phyloP scores from a whole-genome alignment of 2,329 filamentous ascomycete species.

The Apiospora arundinis region DNA sequence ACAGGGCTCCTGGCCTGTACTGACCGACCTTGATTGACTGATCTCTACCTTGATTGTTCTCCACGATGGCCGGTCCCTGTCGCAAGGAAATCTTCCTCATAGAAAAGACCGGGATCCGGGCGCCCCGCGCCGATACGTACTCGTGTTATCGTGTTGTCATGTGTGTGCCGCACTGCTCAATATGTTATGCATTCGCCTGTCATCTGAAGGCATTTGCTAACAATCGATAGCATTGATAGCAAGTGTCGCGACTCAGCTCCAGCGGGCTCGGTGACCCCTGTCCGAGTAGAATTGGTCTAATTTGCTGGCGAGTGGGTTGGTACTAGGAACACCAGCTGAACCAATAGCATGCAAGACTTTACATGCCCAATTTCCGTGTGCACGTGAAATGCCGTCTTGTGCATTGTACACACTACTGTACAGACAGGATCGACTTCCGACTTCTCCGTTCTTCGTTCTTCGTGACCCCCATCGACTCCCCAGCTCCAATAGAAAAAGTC shows the following conservation, averaged over 20 bases:
- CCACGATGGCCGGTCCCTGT: conserved; percentile 1
- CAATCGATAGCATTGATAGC: neutral
- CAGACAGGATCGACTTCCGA: conserved; percentile 11
- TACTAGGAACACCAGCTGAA: neutral
- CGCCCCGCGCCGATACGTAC: conserved; percentile 1
- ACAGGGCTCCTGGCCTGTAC: neutral
- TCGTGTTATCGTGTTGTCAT: neutral
- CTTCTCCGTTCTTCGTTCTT: conserved; percentile 2
- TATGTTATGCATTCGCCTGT: neutral
- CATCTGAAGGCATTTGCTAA: neutral
- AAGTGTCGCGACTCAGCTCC: neutral
- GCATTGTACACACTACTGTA: conserved; percentile 10
- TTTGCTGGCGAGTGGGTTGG: conserved; percentile 1
- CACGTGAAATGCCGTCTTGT: conserved; percentile 15
- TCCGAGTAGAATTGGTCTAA: conserved; percentile 14
- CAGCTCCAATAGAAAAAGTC: neutral
- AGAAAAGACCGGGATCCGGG: conserved; percentile 4
- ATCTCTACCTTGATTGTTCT: neutral
- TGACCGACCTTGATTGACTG: no score
- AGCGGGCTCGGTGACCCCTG: neutral
- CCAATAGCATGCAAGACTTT: conserved; percentile 3
- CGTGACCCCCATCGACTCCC: neutral
- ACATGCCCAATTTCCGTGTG: conserved; percentile 17
- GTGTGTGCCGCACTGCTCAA: neutral
- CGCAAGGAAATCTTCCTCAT: neutral